Evolutionary conservation across 306 rosid species (phyloP), one percentile per base, ranked within the genome.

Genomic region (Sicyos edulis): DNA sequence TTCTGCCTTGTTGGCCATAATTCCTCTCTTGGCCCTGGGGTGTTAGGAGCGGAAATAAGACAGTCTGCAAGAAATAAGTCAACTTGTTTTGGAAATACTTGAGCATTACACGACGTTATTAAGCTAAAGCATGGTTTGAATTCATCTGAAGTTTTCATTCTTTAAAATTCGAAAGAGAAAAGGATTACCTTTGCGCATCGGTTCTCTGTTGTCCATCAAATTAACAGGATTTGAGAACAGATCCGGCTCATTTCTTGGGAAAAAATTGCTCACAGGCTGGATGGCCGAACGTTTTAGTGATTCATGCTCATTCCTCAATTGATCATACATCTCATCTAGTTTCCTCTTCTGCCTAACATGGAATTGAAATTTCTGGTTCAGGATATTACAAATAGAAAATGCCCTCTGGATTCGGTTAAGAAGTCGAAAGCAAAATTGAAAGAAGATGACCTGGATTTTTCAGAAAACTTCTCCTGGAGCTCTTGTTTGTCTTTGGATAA

Each of bases 21-120:
- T 66, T 95, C 91, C 77, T 95, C 99, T 84, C 93, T 89, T 32
- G 99, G 95, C 69, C 99, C 99, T 95, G 97, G 97, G 80, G 99
- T 95, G 65, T 82, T 86, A 75, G 99, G 99, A 86, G 89, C 83
- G 83, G 78, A 76, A 60, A 83, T 79, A 81, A 79, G 81, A 81
- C 87, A 81, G 84, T 83, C 99, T 95, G 97, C 91, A 73, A 82
- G 82, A 95, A 82, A 83, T 95, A 76, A 89, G 97, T 95, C 83
- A 89, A 83, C 87, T 86, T 81, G 81, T 76, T 91, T 91, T 85
- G 81, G 95, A 88, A 86, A 87, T 81, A 75, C 80, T 55, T 82
- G 86, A 82, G 85, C 80, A 71, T 62, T 67, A 21, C 52, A 57
- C 47, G 2, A 42, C 47, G 11, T 42, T 42, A 42, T 42, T 42